Conservation (phyloP, 2,329 filamentous ascomycete species). For the Triangularia verruculosa region DNA sequence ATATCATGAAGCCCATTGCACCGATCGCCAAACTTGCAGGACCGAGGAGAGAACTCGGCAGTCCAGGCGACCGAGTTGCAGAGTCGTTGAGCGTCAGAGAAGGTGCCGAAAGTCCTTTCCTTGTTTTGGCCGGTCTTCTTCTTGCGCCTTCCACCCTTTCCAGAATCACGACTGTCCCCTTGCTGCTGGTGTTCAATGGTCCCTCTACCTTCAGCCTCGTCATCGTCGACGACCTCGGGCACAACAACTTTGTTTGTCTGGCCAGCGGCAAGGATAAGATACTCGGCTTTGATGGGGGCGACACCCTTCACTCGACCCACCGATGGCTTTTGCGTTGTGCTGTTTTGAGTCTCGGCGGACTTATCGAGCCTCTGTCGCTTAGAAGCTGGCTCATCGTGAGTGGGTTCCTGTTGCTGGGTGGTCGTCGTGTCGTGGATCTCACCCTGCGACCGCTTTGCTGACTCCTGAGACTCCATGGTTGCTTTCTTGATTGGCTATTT, state of each 20-base stretch:
- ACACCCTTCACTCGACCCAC: conserved; percentile 50
- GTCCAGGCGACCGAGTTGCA: conserved; percentile 70
- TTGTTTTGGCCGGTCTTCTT: conserved; percentile 76
- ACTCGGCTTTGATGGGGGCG: conserved; percentile 71
- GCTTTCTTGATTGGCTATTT: not conserved
- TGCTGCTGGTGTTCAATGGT: conserved; percentile 26
- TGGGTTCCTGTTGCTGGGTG: conserved; percentile 25
- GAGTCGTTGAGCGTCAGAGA: conserved; percentile 71
- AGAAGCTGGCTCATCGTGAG: conserved; percentile 33
- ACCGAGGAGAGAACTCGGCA: conserved; percentile 76
- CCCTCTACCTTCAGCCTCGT: conserved; percentile 46
- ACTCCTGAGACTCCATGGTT: conserved; percentile 25
- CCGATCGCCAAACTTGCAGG: conserved; percentile 74
- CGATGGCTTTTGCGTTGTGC: conserved; percentile 18
- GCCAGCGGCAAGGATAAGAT: conserved; percentile 39
- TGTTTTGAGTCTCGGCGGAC: conserved; percentile 10
- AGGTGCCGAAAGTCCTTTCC: conserved; percentile 74
- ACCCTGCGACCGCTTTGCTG: conserved; percentile 19
- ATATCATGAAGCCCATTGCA: conserved; percentile 84
- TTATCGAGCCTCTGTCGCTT: conserved; percentile 59
- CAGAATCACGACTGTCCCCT: conserved; percentile 24
- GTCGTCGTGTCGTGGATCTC: conserved; percentile 17
- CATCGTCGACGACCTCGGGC: conserved; percentile 41
- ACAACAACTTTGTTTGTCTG: conserved; percentile 17
- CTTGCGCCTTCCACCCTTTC: conserved; percentile 36